Evolutionary conservation across 2,329 filamentous ascomycete genomes (phyloP), one percentile per base, ranked within the genome.

Genomic region (Epichloe scottii): DNA sequence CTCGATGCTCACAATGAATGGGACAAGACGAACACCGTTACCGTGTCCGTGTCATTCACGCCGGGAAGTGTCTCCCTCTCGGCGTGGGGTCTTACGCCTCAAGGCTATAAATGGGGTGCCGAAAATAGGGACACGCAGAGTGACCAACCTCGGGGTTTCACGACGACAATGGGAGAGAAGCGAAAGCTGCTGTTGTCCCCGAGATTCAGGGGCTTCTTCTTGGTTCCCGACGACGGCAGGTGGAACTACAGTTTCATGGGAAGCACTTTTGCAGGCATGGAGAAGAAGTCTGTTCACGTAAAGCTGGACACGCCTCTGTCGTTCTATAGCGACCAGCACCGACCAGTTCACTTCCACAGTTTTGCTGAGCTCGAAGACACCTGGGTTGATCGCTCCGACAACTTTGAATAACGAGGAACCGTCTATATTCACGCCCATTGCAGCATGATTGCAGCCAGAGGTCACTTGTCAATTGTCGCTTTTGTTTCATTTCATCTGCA

Each of bases 211-310:
- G 94, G 93, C 30, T 97, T 90, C 74, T 98, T 98, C 81, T 73
- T 98, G 51, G 89, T 97, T 21, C 93, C 93, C 0, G 90, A 96
- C 63, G 84, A 85, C 50, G 84, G 83, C 55, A 77, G 85, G 54
- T 98, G 93, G 93, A 98, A 98, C 70, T 98, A 96, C 73, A 93
- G 87, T 67, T 98, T 98, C 76, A 89, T 97, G 83, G 93, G 93
- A 51, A 89, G 84, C 57, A 82, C 83, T 0, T 98, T 97, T 64
- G 82, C 84, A 14, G 82, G 83, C 40, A 78, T 95, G 56, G 89
- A 95, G 72, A 97, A 96, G 82, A 88, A 89, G 72, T 78, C 84
- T 3, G 79, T 96, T 42, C 86, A 89, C 60, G 90, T 97, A 60
- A 93, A 93, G 75, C 83, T 98, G 50, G 94, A 97, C 68, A 94